phyloP scores from a whole-genome alignment of 75 land plant species.

The Selaginella tamariscina region DNA sequence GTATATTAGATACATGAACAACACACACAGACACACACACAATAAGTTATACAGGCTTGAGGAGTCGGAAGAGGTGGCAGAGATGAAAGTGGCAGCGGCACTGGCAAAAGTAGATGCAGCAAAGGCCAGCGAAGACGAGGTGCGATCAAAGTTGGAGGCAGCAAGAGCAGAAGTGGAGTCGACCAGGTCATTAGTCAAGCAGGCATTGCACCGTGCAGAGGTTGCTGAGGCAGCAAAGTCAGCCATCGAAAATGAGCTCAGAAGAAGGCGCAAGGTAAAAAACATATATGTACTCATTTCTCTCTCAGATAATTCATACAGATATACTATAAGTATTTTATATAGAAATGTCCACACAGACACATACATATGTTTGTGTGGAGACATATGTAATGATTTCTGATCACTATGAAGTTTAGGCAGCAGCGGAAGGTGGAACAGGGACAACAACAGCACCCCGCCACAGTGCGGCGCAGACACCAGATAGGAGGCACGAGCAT shows the following conservation, averaged over 20 bases:
- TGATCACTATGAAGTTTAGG: too few relatives aligned
- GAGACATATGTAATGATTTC: too few relatives aligned
- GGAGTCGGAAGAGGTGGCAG: constrained; percentile 29
- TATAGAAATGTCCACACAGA: too few relatives aligned
- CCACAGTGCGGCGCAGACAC: neutral
- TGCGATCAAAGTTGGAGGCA: neutral
- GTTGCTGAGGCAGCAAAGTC: neutral
- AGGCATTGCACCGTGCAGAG: neutral
- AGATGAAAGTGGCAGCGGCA: neutral
- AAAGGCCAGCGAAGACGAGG: neutral
- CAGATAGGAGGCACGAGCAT: neutral
- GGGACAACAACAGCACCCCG: neutral
- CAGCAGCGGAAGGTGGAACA: too few relatives aligned
- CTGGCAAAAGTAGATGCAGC: neutral
- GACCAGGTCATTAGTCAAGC: neutral
- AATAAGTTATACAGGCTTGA: too few relatives aligned
- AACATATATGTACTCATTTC: too few relatives aligned
- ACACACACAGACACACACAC: too few relatives aligned
- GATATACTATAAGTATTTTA: too few relatives aligned
- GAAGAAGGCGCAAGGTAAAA: neutral
- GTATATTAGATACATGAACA: too few relatives aligned
- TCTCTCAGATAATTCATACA: too few relatives aligned
- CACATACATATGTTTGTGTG: too few relatives aligned
- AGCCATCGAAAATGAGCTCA: neutral
- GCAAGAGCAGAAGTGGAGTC: neutral